These are phyloP conservation scores for Brassica carinata DNA, from an alignment of 345 rosid species.

Conservation along the genomic window DNA sequence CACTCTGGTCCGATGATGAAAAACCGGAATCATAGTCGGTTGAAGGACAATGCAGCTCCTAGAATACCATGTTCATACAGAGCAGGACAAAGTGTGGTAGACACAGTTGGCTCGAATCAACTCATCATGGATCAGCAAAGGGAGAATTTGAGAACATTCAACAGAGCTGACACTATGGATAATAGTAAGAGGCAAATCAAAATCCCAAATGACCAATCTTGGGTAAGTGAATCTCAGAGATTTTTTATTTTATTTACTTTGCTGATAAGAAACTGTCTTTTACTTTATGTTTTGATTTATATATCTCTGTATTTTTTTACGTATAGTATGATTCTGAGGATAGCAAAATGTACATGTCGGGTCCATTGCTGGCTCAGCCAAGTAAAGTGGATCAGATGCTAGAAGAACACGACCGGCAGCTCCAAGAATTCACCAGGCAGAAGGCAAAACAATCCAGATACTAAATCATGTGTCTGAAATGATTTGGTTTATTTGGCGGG, in stretches of 20 bases:
- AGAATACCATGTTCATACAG: conserved; percentile 24
- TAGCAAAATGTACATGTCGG: conserved; percentile 83
- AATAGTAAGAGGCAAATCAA: conserved; percentile 35
- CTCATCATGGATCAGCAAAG: conserved; percentile 18
- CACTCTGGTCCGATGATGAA: conserved; percentile 42
- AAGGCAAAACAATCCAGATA: conserved; percentile 35
- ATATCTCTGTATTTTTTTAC: neutral
- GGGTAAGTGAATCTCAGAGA: conserved; percentile 33
- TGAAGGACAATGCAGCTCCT: conserved; percentile 31
- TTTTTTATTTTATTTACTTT: neutral
- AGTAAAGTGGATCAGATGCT: conserved; percentile 85
- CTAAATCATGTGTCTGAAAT: conserved; percentile 11
- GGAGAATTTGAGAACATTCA: conserved; percentile 31
- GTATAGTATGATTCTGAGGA: conserved; percentile 58
- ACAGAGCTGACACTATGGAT: conserved; percentile 41
- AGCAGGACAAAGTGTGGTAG: conserved; percentile 13
- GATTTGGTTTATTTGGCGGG: neutral
- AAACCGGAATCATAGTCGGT: conserved; percentile 31
- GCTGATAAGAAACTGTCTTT: conserved; percentile 13
- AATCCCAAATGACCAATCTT: conserved; percentile 36
- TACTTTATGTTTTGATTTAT: neutral
- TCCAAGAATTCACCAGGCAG: conserved; percentile 65
- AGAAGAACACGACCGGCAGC: conserved; percentile 77
- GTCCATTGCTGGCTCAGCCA: conserved; percentile 75
- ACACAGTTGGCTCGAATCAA: conserved; percentile 11